Evolutionary conservation across 2,329 filamentous ascomycete genomes (phyloP).

Genomic region (Rhynchosporium secalis): DNA sequence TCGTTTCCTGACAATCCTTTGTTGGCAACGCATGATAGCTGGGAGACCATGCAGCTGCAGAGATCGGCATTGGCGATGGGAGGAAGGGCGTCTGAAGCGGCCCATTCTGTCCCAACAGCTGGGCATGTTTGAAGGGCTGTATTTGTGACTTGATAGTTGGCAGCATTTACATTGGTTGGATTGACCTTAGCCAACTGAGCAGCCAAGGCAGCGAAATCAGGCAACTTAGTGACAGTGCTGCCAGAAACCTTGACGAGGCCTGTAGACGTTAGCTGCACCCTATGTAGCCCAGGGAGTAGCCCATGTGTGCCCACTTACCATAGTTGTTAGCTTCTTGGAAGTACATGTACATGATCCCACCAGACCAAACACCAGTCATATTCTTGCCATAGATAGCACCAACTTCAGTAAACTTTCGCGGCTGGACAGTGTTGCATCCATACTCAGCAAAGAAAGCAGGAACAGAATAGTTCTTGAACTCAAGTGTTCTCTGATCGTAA

Average conservation of each 20-base stretch:
- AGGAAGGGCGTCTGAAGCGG: slow-evolving; percentile 69
- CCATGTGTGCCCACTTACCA: slow-evolving; percentile 49
- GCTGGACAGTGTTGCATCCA: slow-evolving; percentile 75
- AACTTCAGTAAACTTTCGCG: slow-evolving; percentile 84
- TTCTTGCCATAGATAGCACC: slow-evolving; percentile 72
- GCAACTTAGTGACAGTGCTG: slow-evolving; percentile 62
- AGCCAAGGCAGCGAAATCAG: slow-evolving; percentile 74
- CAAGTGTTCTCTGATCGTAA: slow-evolving; percentile 78
- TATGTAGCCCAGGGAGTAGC: background rate
- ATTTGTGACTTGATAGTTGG: slow-evolving; percentile 73
- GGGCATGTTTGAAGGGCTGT: slow-evolving; percentile 71
- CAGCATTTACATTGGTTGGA: slow-evolving; percentile 65
- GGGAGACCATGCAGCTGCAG: slow-evolving; percentile 82
- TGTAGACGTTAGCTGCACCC: slow-evolving; percentile 40
- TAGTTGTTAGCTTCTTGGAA: slow-evolving; percentile 90
- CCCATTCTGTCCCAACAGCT: slow-evolving; percentile 63
- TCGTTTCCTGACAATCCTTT: slow-evolving; percentile 56
- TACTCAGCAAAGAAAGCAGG: slow-evolving; percentile 99
- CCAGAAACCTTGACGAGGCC: slow-evolving; percentile 66
- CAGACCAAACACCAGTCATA: slow-evolving; percentile 88
- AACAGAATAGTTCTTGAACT: slow-evolving; percentile 87
- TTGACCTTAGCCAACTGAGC: slow-evolving; percentile 67
- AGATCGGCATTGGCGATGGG: slow-evolving; percentile 76
- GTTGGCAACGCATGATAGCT: slow-evolving; percentile 69
- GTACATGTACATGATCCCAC: slow-evolving; percentile 99